Evolutionary conservation across 495 filamentous ascomycete species (phyloP), one percentile per base, ranked within the genome.

Genomic region (Penicillium canescens): DNA sequence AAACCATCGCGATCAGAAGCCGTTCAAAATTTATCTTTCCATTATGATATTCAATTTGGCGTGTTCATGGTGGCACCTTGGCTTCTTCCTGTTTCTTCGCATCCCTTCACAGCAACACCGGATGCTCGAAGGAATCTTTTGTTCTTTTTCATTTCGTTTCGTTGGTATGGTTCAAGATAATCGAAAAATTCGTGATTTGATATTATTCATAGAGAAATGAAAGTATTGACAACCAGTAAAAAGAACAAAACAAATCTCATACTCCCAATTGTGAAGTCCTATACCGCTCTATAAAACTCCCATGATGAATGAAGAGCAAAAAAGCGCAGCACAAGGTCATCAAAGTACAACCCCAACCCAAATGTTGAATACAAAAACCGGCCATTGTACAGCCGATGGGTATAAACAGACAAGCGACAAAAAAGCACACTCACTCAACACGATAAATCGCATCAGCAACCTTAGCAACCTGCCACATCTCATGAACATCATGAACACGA

Each of bases 381-480:
- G 42, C 40, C 26, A 13, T n/a, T 38, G 11, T 42, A 11, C 13
- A 36, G 23, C 35, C 7, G 35, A 48, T 56, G 8, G 18, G 35
- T 35, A 46, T 26, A 35, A 51, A 52, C 13, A 33, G 37, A 16
- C 20, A 41, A 16, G 28, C 14, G 5, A 45, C 43, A 37, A 28
- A 31, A 13, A 48, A 41, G 38, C n/a, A 37, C 13, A 14, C 35
- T 52, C 38, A 52, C 20, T 68, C 56, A 58, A 67, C 67, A 61
- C 89, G 77, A 79, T 89, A 92, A 55, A 98, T 89, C 3, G 91
- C 93, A 81, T 96, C 93, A 8, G 90, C 87, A 82, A 98, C 91
- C 65, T 83, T 87, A 4, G 84, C 83, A 18, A 96, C 93, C 73
- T 91, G 82, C 60, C 74, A 80, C 94, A 97, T 98, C 77, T 96